Percentiles rank a stretch among this genome's conserved stretches.
phyloP scores from a whole-genome alignment of 1,284 basidiomycete genomes.

The Microbotryum saponariae region DNA sequence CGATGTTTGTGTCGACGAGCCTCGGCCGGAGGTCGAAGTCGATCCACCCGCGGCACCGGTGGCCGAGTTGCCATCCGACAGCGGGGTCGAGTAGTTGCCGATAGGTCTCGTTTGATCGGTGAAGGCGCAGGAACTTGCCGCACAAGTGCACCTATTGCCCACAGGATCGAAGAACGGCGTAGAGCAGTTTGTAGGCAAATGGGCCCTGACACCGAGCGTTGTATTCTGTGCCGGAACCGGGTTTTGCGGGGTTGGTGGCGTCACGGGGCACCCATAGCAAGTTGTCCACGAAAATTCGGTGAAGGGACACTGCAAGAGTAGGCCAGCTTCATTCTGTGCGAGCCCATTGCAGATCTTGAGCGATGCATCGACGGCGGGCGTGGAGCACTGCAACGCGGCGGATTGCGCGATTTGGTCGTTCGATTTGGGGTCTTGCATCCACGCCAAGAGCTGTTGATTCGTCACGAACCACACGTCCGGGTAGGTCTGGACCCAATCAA shows the following conservation, averaged over 20 bases:
- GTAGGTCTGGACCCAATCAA: conserved; percentile 71
- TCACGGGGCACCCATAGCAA: conserved; percentile 66
- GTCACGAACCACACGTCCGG: conserved; percentile 48
- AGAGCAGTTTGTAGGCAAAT: conserved; percentile 59
- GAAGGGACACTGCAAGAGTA: conserved; percentile 58
- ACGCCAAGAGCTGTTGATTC: conserved; percentile 56
- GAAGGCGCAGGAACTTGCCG: conserved; percentile 53
- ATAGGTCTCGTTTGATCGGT: conserved; percentile 58
- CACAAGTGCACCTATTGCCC: conserved; percentile 56
- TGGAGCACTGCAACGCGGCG: conserved; percentile 54
- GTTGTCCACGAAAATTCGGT: conserved; percentile 59
- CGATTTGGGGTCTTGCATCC: conserved; percentile 63
- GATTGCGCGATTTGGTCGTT: conserved; percentile 47
- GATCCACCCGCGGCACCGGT: background rate
- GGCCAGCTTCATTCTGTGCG: conserved; percentile 52
- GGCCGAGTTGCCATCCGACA: background rate
- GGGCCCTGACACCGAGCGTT: conserved; percentile 40
- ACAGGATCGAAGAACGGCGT: conserved; percentile 59
- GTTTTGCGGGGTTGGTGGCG: conserved; percentile 51
- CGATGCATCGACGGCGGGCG: conserved; percentile 52
- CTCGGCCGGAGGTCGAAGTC: background rate
- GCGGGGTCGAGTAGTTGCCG: conserved; percentile 40
- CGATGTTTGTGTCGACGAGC: no score
- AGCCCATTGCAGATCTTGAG: conserved; percentile 66
- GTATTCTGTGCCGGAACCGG: conserved; percentile 58